A percentile compares a stretch with the other conserved stretches of the same genome.
These are phyloP conservation scores for Botryobasidium botryosum DNA, from an alignment of 768 basidiomycete species.

Conservation along the genomic window DNA sequence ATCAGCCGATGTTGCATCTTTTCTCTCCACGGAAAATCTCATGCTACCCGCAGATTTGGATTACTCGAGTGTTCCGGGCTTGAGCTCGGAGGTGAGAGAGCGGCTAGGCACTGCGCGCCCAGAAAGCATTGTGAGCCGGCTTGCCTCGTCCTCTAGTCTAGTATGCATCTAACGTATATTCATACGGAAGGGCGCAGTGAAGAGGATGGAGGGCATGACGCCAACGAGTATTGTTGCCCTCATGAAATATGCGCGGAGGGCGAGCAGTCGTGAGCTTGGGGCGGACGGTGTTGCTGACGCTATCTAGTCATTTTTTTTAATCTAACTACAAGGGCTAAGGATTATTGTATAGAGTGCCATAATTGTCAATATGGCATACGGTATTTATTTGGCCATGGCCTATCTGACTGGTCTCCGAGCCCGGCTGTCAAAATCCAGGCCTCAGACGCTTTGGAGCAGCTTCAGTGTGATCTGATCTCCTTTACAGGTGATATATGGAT, in stretches of 20 bases:
- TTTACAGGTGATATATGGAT: too few relatives aligned
- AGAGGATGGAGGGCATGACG: slow-evolving; percentile 88
- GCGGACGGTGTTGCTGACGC: too few relatives aligned
- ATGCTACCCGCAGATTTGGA: slow-evolving; percentile 52
- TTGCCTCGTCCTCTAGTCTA: not conserved
- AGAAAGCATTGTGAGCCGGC: slow-evolving; percentile 40
- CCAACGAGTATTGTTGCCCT: slow-evolving; percentile 55
- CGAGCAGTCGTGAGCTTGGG: too few relatives aligned
- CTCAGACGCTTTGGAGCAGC: too few relatives aligned
- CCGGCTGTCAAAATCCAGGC: too few relatives aligned
- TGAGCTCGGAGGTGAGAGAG: slow-evolving; percentile 64
- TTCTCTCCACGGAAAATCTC: slow-evolving; percentile 61
- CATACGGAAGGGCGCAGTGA: slow-evolving; percentile 61
- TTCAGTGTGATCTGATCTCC: too few relatives aligned
- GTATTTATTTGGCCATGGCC: too few relatives aligned
- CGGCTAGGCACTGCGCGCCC: slow-evolving; percentile 44
- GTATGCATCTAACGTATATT: not conserved
- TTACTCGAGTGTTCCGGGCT: slow-evolving; percentile 42
- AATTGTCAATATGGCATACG: too few relatives aligned
- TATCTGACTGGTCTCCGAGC: too few relatives aligned
- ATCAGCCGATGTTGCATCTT: slow-evolving; percentile 53
- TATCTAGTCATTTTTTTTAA: too few relatives aligned
- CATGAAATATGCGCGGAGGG: slow-evolving; percentile 41
- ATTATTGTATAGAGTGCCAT: too few relatives aligned
- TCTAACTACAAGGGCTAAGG: too few relatives aligned